These are phyloP conservation scores for Leccinum ambiguum DNA, from an alignment of 1,284 basidiomycete genomes.

Conservation along the genomic window DNA sequence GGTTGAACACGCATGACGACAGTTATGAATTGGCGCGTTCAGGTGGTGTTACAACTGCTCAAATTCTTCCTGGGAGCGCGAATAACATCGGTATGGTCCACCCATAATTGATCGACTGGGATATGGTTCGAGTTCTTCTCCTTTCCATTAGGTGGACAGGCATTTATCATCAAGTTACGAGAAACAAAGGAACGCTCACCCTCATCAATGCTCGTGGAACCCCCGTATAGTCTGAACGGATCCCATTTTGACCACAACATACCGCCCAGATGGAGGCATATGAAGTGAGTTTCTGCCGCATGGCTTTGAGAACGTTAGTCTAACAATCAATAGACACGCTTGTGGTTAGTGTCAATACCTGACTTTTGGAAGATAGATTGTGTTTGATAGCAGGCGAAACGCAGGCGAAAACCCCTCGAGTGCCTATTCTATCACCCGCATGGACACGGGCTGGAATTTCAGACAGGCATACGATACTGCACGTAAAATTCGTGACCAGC, in stretches of 20 bases:
- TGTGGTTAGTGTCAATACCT: conserved; percentile 51
- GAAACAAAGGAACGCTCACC: conserved; percentile 55
- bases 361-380: background rate
- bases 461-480: conserved; percentile 67
- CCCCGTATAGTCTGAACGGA: conserved; percentile 46
- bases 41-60: conserved; percentile 53
- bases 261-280: conserved; percentile 53
- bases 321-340: conserved; percentile 46
- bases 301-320: background rate
- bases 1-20: conserved; percentile 52
- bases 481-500: conserved; percentile 63
- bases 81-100: conserved; percentile 55
- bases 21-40: conserved; percentile 48
- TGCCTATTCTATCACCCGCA: conserved; percentile 43
- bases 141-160: conserved; percentile 55
- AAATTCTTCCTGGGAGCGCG: conserved; percentile 50
- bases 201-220: conserved; percentile 65
- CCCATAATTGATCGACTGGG: too few species aligned
- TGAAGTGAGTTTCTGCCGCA: conserved; percentile 44
- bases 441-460: conserved; percentile 65
- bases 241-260: conserved; percentile 29
- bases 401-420: conserved; percentile 31
- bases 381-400: background rate
- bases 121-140: background rate
- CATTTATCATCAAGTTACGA: conserved; percentile 67